These are phyloP conservation scores for Ceratocystis eucalypticola DNA, from an alignment of 2,329 filamentous ascomycete species.

Conservation along the genomic window DNA sequence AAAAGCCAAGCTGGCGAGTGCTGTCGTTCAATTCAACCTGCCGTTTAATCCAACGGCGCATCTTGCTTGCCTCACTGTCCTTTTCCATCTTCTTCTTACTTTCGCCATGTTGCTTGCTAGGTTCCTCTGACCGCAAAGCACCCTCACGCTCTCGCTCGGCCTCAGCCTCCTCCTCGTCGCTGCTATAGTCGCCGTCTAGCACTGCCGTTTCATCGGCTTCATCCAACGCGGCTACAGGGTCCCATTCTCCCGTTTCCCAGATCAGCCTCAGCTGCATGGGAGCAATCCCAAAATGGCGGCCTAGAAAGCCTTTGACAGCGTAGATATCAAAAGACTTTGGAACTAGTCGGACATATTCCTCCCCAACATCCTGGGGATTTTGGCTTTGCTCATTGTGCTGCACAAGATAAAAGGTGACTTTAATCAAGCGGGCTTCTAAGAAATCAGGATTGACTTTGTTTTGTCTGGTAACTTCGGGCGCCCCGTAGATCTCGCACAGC, in stretches of 20 bases:
- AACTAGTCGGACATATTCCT: constrained; percentile 36
- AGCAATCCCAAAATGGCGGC: constrained; percentile 50
- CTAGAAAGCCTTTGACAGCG: constrained; percentile 63
- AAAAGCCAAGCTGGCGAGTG: constrained; percentile 69
- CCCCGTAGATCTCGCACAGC: constrained; percentile 64
- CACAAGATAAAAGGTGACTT: constrained; percentile 38
- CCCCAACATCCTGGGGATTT: constrained; percentile 23
- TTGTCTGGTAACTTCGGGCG: constrained; percentile 48
- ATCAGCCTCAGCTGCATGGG: constrained; percentile 55
- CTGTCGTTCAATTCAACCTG: constrained; percentile 70
- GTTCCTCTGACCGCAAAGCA: constrained; percentile 20
- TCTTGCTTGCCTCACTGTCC: constrained; percentile 25
- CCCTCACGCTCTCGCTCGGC: constrained; percentile 26
- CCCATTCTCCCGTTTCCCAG: constrained; percentile 87
- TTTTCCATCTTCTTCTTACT: constrained; percentile 25
- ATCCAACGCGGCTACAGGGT: constrained; percentile 55
- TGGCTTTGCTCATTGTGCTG: constrained; percentile 5
- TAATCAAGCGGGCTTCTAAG: constrained; percentile 63
- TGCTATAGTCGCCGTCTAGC: constrained; percentile 35
- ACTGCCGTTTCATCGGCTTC: constrained; percentile 39
- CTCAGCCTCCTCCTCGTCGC: constrained; percentile 38
- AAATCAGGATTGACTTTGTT: constrained; percentile 58
- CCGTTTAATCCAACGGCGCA: constrained; percentile 55
- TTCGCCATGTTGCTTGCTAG: constrained; percentile 17
- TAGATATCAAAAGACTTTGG: constrained; percentile 73